phyloP scores from a whole-genome alignment of 441 rosid genomes.

The Pelargonium cotyledonis region DNA sequence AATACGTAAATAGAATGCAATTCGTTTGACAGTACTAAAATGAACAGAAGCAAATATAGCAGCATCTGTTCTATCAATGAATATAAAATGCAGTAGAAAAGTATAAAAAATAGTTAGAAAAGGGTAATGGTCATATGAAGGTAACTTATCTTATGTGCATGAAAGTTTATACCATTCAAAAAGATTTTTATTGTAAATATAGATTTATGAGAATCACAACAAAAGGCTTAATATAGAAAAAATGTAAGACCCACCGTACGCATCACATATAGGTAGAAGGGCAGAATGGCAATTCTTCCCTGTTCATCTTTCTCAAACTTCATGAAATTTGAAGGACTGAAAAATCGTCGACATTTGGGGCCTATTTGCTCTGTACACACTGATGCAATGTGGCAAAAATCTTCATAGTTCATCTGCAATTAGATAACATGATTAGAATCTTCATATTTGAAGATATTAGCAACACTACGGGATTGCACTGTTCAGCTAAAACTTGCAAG shows the following conservation, averaged over 20 bases:
- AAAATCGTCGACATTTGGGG: slow-evolving; percentile 89
- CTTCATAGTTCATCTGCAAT: slow-evolving; percentile 95
- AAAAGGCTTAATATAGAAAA: background rate
- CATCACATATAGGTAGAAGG: slow-evolving; percentile 97
- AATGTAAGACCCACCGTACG: slow-evolving; percentile 63
- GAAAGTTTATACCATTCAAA: no score
- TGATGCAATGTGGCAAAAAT: slow-evolving; percentile 95
- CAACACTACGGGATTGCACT: background rate
- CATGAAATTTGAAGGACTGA: slow-evolving; percentile 98
- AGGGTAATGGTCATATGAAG: no score
- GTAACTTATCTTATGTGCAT: no score
- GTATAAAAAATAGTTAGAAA: no score
- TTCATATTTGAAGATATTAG: slow-evolving; percentile 13
- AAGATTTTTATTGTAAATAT: no score
- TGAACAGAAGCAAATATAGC: no score
- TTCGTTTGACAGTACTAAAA: no score
- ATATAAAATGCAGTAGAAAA: no score
- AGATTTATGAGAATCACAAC: no score
- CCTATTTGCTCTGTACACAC: slow-evolving; percentile 97
- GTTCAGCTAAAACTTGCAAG: background rate
- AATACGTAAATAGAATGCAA: no score
- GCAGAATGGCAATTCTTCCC: slow-evolving; percentile 95
- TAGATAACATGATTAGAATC: background rate
- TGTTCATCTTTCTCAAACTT: slow-evolving; percentile 99
- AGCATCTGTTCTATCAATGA: no score